These are phyloP conservation scores for Exserohilum turcica DNA, from an alignment of 2,329 filamentous ascomycete species.

Conservation along the genomic window DNA sequence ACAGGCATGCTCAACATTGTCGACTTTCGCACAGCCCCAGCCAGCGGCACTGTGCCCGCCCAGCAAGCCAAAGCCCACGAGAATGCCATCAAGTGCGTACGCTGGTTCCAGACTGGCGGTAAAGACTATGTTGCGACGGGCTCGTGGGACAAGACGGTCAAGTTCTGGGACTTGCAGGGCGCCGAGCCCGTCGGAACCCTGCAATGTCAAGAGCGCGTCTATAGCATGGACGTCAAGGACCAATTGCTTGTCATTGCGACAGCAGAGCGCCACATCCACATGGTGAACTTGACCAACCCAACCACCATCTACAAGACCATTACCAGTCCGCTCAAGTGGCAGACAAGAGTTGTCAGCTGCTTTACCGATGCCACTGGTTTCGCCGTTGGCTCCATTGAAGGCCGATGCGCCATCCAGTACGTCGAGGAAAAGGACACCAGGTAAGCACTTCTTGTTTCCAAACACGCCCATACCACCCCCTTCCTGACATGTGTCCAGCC, in stretches of 20 bases:
- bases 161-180: conserved; percentile 80
- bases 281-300: conserved; percentile 88
- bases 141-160: conserved; percentile 88
- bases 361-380: conserved; percentile 92
- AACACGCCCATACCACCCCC: background rate
- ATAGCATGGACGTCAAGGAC: conserved; percentile 89
- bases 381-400: conserved; percentile 94
- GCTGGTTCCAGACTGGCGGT: conserved; percentile 65
- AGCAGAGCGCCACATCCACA: conserved; percentile 94
- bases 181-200: conserved; percentile 69
- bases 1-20: conserved; percentile 90
- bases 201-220: conserved; percentile 76
- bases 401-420: conserved; percentile 96
- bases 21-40: conserved; percentile 66
- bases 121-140: conserved; percentile 87
- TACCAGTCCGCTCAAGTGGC: conserved; percentile 96
- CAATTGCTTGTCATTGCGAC: conserved; percentile 90
- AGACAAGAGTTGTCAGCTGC: conserved; percentile 93
- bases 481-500: conserved; percentile 46
- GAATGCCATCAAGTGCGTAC: conserved; percentile 76
- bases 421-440: conserved; percentile 91
- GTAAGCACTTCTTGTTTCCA: conserved; percentile 40
- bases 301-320: conserved; percentile 94
- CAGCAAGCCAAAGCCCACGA: conserved; percentile 76
- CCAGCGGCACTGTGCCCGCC: conserved; percentile 31